Evolutionary conservation across 805 yeast species (phyloP).

Genomic region (Lipomyces chichibuensis): DNA sequence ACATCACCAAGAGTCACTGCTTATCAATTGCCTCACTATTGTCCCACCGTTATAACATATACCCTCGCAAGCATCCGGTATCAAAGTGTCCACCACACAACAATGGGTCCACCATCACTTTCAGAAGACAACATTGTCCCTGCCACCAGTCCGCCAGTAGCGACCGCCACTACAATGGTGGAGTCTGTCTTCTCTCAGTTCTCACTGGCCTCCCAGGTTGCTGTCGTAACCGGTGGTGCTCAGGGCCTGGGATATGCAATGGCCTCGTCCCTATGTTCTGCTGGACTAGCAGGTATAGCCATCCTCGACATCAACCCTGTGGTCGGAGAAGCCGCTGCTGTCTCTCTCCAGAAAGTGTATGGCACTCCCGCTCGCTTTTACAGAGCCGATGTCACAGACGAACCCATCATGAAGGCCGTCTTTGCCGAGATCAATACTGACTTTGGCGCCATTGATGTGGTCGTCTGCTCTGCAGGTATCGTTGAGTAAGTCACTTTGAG

Average conservation of each 20-base stretch:
- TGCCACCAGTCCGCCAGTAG: not conserved
- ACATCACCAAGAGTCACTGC: too few species aligned
- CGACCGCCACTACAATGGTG: not conserved
- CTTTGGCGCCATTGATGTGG: constrained; percentile 59
- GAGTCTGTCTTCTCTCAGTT: constrained; percentile 5
- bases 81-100: too few species aligned
- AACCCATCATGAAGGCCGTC: constrained; percentile 40
- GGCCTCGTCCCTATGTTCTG: constrained; percentile 61
- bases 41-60: too few species aligned
- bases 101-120: not conserved
- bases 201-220: constrained; percentile 53
- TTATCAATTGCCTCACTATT: too few species aligned
- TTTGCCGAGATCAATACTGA: constrained; percentile 56
- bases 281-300: constrained; percentile 57
- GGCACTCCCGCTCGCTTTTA: constrained; percentile 64
- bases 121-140: not conserved
- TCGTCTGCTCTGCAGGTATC: constrained; percentile 67
- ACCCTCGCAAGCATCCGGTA: too few species aligned
- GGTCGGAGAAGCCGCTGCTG: constrained; percentile 64
- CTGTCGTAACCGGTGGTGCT: constrained; percentile 68
- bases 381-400: constrained; percentile 64
- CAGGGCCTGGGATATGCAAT: constrained; percentile 65
- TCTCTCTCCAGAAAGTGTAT: constrained; percentile 53
- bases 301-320: constrained; percentile 59
- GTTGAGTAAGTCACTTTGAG: constrained; percentile 57